These are phyloP conservation scores for Adansonia gregorii DNA, from an alignment of 441 rosid genomes.

Conservation along the genomic window DNA sequence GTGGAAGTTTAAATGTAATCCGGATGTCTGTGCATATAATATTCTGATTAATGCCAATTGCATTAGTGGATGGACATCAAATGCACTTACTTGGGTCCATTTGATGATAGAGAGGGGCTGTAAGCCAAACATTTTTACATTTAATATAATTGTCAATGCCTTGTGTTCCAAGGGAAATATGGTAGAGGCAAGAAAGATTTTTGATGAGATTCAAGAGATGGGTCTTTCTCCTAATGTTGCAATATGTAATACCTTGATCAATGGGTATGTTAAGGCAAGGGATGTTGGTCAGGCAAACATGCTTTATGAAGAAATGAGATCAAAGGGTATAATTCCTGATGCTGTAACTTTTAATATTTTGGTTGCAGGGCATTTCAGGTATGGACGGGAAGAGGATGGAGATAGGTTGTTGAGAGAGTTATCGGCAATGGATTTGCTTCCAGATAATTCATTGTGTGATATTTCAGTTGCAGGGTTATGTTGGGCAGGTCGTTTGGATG, in stretches of 20 bases:
- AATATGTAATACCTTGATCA: constrained; percentile 61
- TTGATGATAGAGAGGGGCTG: constrained; percentile 61
- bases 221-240: constrained; percentile 51
- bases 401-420: constrained; percentile 54
- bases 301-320: constrained; percentile 61
- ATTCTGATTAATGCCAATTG: constrained; percentile 65
- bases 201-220: constrained; percentile 47
- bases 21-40: constrained; percentile 62
- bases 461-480: constrained; percentile 61
- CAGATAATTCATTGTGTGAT: constrained; percentile 46
- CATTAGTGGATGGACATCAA: constrained; percentile 40
- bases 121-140: constrained; percentile 53
- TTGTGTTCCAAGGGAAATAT: constrained; percentile 63
- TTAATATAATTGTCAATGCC: constrained; percentile 54
- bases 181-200: constrained; percentile 56
- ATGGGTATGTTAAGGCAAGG: constrained; percentile 73
- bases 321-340: constrained; percentile 59
- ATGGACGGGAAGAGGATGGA: constrained; percentile 55
- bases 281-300: constrained; percentile 55
- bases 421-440: constrained; percentile 36
- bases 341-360: constrained; percentile 65
- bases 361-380: constrained; percentile 63
- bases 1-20: constrained; percentile 53
- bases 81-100: constrained; percentile 50
- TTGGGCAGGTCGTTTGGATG: constrained; percentile 66